These are phyloP conservation scores for Byssoonygena ceratinophila DNA, from an alignment of 2,329 filamentous ascomycete species.

Conservation along the genomic window DNA sequence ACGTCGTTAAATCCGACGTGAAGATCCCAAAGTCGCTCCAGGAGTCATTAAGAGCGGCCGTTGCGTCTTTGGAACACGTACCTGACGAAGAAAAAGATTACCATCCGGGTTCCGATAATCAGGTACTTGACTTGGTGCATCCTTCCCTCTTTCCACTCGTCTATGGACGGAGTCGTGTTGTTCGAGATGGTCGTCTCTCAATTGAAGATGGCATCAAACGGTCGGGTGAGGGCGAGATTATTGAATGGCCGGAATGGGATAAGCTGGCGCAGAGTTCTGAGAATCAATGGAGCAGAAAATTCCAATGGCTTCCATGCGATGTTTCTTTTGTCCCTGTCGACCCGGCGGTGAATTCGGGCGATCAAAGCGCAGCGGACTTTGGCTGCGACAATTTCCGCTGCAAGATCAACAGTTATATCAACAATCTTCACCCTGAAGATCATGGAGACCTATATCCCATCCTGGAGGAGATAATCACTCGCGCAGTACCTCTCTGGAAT, in stretches of 20 bases:
- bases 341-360: conserved; percentile 11
- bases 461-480: conserved; percentile 27
- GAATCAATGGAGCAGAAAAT: conserved; percentile 20
- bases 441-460: conserved; percentile 25
- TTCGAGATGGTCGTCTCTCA: conserved; percentile 18
- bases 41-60: conserved; percentile 38
- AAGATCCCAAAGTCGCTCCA: conserved; percentile 35
- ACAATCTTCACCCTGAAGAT: conserved; percentile 31
- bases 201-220: conserved; percentile 21
- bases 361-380: background rate
- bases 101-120: conserved; percentile 48
- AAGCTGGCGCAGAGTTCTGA: background rate
- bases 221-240: conserved; percentile 17
- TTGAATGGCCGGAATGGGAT: conserved; percentile 8
- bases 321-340: conserved; percentile 19
- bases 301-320: conserved; percentile 39
- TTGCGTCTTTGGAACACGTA: conserved; percentile 44
- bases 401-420: conserved; percentile 33
- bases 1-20: conserved; percentile 46
- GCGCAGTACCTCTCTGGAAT: conserved; percentile 29
- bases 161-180: conserved; percentile 23
- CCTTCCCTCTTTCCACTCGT: conserved; percentile 43
- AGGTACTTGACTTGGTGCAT: conserved; percentile 55
- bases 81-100: conserved; percentile 49
- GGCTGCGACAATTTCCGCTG: conserved; percentile 11